Percentiles rank a stretch among this genome's conserved stretches.
phyloP scores from a whole-genome alignment of 768 basidiomycete species.

The Suillus subalutaceus region DNA sequence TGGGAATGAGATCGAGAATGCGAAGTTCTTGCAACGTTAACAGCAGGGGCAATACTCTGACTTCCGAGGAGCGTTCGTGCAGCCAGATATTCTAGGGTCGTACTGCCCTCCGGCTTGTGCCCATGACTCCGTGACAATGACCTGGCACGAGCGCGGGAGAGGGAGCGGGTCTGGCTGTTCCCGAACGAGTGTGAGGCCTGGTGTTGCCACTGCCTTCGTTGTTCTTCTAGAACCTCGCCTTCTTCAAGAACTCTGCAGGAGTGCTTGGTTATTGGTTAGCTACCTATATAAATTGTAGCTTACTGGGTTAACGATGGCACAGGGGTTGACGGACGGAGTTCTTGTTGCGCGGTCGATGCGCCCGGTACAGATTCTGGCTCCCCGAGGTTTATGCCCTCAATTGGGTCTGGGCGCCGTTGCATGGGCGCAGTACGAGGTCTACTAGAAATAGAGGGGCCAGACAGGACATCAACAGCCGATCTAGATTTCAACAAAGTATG shows the following conservation, averaged over 20 bases:
- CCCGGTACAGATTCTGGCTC: constrained; percentile 4
- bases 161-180: constrained; percentile 66
- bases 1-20: constrained; percentile 34
- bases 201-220: constrained; percentile 68
- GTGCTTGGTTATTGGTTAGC: background rate
- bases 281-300: constrained; percentile 18
- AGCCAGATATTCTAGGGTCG: constrained; percentile 58
- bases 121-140: constrained; percentile 27
- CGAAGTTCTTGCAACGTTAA: constrained; percentile 25
- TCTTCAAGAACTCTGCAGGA: constrained; percentile 65
- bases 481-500: constrained; percentile 22
- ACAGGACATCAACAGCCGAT: constrained; percentile 23
- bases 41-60: constrained; percentile 55
- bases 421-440: background rate
- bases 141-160: constrained; percentile 40
- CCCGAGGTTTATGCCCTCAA: background rate
- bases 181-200: constrained; percentile 66
- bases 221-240: constrained; percentile 57
- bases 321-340: constrained; percentile 59
- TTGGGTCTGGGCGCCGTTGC: background rate
- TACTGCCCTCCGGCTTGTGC: constrained; percentile 26
- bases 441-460: constrained; percentile 14
- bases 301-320: constrained; percentile 57
- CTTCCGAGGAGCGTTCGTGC: constrained; percentile 68
- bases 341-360: constrained; percentile 40